Evolutionary conservation across 2,329 filamentous ascomycete genomes (phyloP).

Genomic region (Leptosphaerulina australis): DNA sequence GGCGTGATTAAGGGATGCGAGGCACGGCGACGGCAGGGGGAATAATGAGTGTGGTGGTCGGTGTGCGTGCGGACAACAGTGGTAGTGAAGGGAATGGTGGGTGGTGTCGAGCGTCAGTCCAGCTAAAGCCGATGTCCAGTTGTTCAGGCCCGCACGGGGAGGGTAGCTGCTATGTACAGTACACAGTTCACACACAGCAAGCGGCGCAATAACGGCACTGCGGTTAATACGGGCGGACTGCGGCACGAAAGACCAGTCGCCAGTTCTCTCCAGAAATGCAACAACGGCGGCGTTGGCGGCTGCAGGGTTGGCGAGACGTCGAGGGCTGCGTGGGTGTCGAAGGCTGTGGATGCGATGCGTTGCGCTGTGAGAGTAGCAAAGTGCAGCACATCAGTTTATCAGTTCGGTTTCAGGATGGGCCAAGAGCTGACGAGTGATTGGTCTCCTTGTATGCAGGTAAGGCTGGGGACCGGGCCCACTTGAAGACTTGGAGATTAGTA

Average conservation of each 20-base stretch:
- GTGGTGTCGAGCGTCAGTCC: constrained; percentile 17
- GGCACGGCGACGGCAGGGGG: constrained; percentile 24
- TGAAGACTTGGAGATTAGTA: not conserved
- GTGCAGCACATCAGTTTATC: not conserved
- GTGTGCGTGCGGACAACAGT: constrained; percentile 14
- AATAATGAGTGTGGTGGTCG: constrained; percentile 21
- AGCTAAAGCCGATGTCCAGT: constrained; percentile 13
- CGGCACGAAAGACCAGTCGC: not conserved
- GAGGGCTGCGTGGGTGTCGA: constrained; percentile 23
- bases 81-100: constrained; percentile 4
- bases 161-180: constrained; percentile 10
- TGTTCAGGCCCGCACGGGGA: constrained; percentile 5
- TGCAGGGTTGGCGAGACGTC: constrained; percentile 21
- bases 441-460: constrained; percentile 1
- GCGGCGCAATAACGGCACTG: not conserved
- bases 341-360: constrained; percentile 7
- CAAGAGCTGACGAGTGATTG: constrained; percentile 2
- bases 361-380: not conserved
- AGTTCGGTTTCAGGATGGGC: constrained; percentile 7
- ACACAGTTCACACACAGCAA: not conserved
- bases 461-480: not conserved
- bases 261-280: not conserved
- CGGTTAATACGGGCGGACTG: not conserved
- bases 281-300: constrained; percentile 24
- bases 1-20: constrained; percentile 6